Evolutionary conservation across 192 early-diverging fungal genomes (phyloP).

Genomic region (Gryganskiella cystojenkinii): DNA sequence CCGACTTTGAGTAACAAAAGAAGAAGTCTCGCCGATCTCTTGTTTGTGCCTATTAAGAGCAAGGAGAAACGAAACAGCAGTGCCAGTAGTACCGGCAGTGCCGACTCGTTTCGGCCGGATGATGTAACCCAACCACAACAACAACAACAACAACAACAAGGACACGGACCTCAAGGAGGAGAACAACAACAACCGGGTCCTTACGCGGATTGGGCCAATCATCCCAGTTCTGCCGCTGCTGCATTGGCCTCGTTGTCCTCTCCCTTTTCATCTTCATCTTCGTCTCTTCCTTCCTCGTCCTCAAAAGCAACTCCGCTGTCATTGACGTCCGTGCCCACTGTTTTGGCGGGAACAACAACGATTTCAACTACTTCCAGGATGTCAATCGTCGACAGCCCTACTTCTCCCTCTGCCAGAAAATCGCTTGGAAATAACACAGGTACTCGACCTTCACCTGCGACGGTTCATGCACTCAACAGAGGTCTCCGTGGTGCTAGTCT

Average conservation of each 20-base stretch:
- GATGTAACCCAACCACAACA: background rate
- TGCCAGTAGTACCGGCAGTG: constrained; percentile 24
- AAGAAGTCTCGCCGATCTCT: constrained; percentile 34
- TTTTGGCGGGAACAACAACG: too few species aligned
- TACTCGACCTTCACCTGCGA: too few species aligned
- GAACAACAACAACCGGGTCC: too few species aligned
- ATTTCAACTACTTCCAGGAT: too few species aligned
- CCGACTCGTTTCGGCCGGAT: constrained; percentile 41
- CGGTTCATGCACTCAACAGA: too few species aligned
- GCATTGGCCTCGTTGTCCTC: background rate
- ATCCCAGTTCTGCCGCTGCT: background rate
- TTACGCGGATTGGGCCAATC: background rate
- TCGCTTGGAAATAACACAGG: too few species aligned
- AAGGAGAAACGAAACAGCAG: constrained; percentile 32
- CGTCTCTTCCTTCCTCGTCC: background rate
- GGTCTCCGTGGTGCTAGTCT: too few species aligned
- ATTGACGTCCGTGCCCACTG: too few species aligned
- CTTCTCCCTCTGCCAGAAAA: too few species aligned
- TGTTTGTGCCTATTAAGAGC: constrained; percentile 43
- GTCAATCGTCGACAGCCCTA: constrained; percentile 1
- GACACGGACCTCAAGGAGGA: constrained; percentile 1
- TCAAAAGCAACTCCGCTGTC: too few species aligned
- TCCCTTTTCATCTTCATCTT: background rate
- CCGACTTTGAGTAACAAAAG: constrained; percentile 33
- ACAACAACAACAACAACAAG: constrained; percentile 11